A percentile compares a stretch with the other conserved stretches of the same genome.
Evolutionary conservation across 75 land plant species (phyloP).

Genomic region (Selaginella moellendorffii): DNA sequence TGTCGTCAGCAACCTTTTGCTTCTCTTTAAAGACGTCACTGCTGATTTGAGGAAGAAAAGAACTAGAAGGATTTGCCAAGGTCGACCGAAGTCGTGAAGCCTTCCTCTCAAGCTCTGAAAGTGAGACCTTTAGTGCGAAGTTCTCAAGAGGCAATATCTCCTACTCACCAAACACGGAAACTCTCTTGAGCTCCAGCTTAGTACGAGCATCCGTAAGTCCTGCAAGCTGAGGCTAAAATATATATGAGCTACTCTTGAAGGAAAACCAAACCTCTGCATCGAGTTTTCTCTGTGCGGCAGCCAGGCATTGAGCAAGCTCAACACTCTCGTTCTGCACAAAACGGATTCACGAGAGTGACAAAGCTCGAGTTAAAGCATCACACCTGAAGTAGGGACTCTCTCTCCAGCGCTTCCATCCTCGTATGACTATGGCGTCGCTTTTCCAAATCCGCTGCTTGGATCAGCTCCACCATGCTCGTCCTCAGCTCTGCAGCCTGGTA

Average conservation of each 20-base stretch:
- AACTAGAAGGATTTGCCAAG: not conserved
- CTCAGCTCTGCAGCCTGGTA: slow-evolving; percentile 70
- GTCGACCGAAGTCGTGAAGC: not conserved
- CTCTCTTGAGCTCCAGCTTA: slow-evolving; percentile 13
- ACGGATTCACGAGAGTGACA: not conserved
- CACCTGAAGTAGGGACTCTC: slow-evolving; percentile 70
- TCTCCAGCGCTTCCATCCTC: slow-evolving; percentile 66
- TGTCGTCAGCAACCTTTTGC: not conserved
- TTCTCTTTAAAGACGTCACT: not conserved
- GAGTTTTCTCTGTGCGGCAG: slow-evolving; percentile 57
- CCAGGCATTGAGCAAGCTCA: slow-evolving; percentile 69
- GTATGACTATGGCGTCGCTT: slow-evolving; percentile 68
- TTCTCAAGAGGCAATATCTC: too few species aligned
- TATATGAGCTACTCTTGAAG: not conserved
- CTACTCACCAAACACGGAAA: slow-evolving; percentile 12
- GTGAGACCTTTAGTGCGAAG: too few species aligned
- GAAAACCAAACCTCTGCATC: slow-evolving; percentile 45
- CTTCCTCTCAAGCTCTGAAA: not conserved
- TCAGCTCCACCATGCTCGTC: slow-evolving; percentile 47
- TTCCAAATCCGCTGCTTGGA: slow-evolving; percentile 87
- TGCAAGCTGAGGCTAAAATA: slow-evolving; percentile 11
- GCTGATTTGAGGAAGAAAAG: too few species aligned
- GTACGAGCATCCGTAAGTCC: slow-evolving; percentile 14
- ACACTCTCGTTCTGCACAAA: slow-evolving; percentile 56
- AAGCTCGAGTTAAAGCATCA: not conserved